Percentiles rank a stretch among this genome's conserved stretches.
Conservation (phyloP, 148 eudicot genomes). For the Beta vulgaris region DNA sequence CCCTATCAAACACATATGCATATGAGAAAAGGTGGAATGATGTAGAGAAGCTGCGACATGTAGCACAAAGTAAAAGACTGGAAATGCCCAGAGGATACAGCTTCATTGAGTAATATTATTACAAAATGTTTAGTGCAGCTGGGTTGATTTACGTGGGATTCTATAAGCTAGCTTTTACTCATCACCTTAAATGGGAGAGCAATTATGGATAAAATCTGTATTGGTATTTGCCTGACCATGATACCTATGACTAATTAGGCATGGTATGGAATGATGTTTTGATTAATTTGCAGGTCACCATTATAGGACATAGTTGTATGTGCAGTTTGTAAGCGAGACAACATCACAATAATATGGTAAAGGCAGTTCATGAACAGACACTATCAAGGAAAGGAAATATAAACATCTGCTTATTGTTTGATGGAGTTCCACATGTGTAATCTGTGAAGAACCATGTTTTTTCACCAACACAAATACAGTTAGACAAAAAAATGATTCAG, state of each 20-base stretch:
- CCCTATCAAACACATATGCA: conserved; percentile 39
- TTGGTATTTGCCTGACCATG: background rate
- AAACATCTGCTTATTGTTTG: background rate
- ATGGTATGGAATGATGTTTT: background rate
- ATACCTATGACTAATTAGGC: background rate
- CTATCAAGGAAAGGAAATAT: background rate
- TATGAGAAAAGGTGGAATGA: conserved; percentile 41
- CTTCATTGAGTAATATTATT: conserved; percentile 9
- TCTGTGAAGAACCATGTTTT: background rate
- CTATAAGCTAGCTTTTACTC: too few relatives aligned
- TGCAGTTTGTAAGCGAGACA: background rate
- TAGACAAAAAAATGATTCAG: background rate
- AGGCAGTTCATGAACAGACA: background rate
- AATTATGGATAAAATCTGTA: background rate
- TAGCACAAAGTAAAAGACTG: conserved; percentile 28
- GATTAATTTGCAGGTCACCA: background rate
- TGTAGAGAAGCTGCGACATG: conserved; percentile 34
- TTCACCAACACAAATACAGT: background rate
- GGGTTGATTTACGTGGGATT: background rate
- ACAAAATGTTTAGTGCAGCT: background rate
- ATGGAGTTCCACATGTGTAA: background rate
- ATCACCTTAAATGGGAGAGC: background rate
- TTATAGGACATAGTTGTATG: background rate
- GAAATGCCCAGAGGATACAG: conserved; percentile 32
- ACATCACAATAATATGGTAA: background rate